Evolutionary conservation across 306 rosid species (phyloP), one percentile per base, ranked within the genome.

Genomic region (Rubus parviflorus): DNA sequence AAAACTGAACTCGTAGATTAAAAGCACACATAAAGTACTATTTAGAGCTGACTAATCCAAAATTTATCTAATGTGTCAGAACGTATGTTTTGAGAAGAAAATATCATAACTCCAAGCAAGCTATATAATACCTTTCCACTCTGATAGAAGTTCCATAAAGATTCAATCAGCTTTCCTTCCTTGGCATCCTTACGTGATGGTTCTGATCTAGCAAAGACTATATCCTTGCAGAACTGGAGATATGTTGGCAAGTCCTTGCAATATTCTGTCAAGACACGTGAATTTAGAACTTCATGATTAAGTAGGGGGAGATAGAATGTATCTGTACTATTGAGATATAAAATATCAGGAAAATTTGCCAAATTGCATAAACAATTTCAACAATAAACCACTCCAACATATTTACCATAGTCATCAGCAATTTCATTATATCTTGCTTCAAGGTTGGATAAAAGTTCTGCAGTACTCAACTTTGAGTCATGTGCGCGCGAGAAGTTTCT

Each of bases 201-300:
- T 61, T 30, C 94, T 80, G 81, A 84, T 79, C 97, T 94, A 82
- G 93, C 88, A 87, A 91, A 94, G 65, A 82, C 91, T 63, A 83
- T 87, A 84, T 92, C 93, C 86, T 85, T 90, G 74, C 93, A 94
- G 86, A 83, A 87, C 71, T 83, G 88, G 73, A 94, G 97, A 89
- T 92, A 94, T 10, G 92, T 73, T 17, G 89, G 75, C 48, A 94
- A 81, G 89, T 92, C 95, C 81, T 92, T 89, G 13, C 92, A 86
- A 80, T 86, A 88, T 64, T 81, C 97, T 94, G 92, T 78, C 64
- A 78, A 76, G 12, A 81, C 66, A 76, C 64, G 56, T 20, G 62
- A 42, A 60, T 69, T 62, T 72, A 79, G 40, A n/a, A 38, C 56
- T 62, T 8, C 35, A 20, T 68, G 45, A 48, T 40, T n/a, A 25